Conservation (phyloP, 2,329 filamentous ascomycete genomes). For the Ophiostoma himal-ulmi region DNA sequence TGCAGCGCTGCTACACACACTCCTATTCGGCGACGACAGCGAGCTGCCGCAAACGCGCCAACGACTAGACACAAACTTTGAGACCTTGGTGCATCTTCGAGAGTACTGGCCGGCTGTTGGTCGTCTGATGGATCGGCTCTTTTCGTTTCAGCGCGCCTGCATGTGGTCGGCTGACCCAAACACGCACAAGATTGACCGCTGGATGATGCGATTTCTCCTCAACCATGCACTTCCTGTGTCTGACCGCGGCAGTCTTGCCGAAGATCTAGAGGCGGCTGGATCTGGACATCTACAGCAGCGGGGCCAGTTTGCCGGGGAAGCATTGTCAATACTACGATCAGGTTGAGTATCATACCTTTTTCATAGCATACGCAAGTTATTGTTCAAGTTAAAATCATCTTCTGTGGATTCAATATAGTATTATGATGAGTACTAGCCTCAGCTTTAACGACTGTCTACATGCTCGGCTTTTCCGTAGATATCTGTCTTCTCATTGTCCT, state of each 20-base stretch:
- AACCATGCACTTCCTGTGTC: slow-evolving; percentile 13
- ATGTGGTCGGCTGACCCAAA: slow-evolving; percentile 10
- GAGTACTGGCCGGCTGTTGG: slow-evolving; percentile 10
- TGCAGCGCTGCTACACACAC: background rate
- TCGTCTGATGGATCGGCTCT: slow-evolving; percentile 3
- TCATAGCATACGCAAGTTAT: no score
- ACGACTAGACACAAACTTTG: slow-evolving; percentile 7
- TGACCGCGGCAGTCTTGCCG: slow-evolving; percentile 8
- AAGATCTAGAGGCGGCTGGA: background rate
- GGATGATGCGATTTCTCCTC: background rate
- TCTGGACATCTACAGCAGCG: slow-evolving; percentile 8
- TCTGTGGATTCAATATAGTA: background rate
- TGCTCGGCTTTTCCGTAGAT: background rate
- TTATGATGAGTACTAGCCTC: background rate
- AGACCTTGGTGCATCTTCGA: background rate
- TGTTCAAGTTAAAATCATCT: no score
- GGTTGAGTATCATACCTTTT: background rate
- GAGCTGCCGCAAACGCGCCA: background rate
- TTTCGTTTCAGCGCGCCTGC: slow-evolving; percentile 12
- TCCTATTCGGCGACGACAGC: slow-evolving; percentile 2
- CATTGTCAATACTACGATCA: background rate
- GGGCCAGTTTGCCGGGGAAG: slow-evolving; percentile 10
- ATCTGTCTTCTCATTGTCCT: background rate
- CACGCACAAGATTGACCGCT: slow-evolving; percentile 11
- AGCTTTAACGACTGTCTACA: background rate